Evolutionary conservation across 805 yeast genomes (phyloP), one percentile per base, ranked within the genome.

Genomic region (Lachancea meyersii): DNA sequence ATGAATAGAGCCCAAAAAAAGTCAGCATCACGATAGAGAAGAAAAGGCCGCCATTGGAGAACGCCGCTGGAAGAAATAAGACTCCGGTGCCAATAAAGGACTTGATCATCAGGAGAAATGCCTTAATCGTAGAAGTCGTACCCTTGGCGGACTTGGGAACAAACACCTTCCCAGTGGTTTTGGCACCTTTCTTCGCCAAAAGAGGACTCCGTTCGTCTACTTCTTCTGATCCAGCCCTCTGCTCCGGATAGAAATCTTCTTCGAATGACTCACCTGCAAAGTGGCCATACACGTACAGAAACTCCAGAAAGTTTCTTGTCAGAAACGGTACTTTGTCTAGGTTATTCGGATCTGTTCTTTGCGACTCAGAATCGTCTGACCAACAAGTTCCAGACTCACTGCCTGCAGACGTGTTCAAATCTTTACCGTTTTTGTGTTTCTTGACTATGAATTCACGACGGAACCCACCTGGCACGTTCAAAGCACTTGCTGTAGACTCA

Each of bases 221-320:
- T 4, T 11, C 33, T 11, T 19, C 18, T 3, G 34, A 44, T 7
- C 70, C 70, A 19, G 65, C 67, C 35, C 71, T 77, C 36, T 70
- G 78, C 20, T 56, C 57, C 65, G 69, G 52, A 45, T 58, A 53
- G 41, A 68, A 75, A 54, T 79, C 88, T 54, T 79, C 83, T 53
- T 82, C 91, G 41, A 84, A 71, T 31, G 80, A 77, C 61, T 84
- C 93, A 57, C 94, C 94, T 2, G 93, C 93, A 63, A 85, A 85
- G 66, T 85, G 91, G 5, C 94, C 94, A 61, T 85, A 85, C 6
- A 85, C 71, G 48, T 84, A 79, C 35, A 85, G 66, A 55, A 85
- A 85, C 59, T 85, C 93, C 51, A 84, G 69, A 49, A 85, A 85
- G 60, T 84, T 85, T 45, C 77, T 73, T 1, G 94, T 79, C 31